Evolutionary conservation across 306 rosid species (phyloP).

Genomic region (Inga laurina): DNA sequence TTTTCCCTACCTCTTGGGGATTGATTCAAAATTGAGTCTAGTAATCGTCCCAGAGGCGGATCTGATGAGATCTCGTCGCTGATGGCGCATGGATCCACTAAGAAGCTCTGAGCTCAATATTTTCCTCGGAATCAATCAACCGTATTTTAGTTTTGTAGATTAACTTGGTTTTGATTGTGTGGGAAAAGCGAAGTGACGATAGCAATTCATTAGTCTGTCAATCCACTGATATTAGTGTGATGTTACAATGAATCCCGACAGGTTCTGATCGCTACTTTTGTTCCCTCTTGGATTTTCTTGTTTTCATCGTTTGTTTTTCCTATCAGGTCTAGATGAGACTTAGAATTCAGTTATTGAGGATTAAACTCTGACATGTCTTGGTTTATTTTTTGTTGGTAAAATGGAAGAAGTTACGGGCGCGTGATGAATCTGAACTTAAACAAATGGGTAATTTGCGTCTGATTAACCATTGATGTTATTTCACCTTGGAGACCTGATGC

Average conservation of each 20-base stretch:
- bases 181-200: slow-evolving; percentile 46
- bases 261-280: slow-evolving; percentile 74
- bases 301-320: neutral
- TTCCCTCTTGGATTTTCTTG: neutral
- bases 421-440: slow-evolving; percentile 36
- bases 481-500: slow-evolving; percentile 60
- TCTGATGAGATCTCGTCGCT: slow-evolving; percentile 37
- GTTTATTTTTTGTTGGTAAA: neutral
- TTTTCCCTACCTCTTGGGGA: neutral
- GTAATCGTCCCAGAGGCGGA: slow-evolving; percentile 54
- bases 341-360: neutral
- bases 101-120: slow-evolving; percentile 83
- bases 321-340: neutral
- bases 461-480: slow-evolving; percentile 44
- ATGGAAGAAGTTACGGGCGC: neutral
- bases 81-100: slow-evolving; percentile 83
- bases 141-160: neutral
- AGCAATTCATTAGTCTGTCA: slow-evolving; percentile 73
- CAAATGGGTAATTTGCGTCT: slow-evolving; percentile 62
- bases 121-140: neutral
- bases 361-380: neutral
- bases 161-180: neutral
- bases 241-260: slow-evolving; percentile 89
- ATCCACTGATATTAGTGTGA: slow-evolving; percentile 73
- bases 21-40: slow-evolving; percentile 23